These are phyloP conservation scores for Sugiyamaella mastotermitis DNA, from an alignment of 805 yeast genomes.

Conservation along the genomic window DNA sequence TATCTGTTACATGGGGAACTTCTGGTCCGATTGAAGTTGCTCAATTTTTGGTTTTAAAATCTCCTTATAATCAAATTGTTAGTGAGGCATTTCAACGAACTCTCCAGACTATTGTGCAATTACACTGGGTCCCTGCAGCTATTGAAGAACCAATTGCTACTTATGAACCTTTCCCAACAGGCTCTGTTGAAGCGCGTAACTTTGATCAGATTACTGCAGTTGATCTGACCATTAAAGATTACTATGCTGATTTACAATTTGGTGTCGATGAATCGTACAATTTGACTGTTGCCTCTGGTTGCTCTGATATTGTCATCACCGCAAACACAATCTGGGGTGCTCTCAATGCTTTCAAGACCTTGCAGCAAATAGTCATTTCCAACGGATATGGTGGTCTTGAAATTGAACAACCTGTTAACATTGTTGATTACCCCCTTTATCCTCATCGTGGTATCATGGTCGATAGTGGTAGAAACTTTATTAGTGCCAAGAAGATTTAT, in stretches of 20 bases:
- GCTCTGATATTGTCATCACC: slow-evolving; percentile 21
- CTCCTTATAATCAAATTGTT: slow-evolving; percentile 17
- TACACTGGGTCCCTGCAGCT: slow-evolving; percentile 33
- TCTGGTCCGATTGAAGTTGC: slow-evolving; percentile 12
- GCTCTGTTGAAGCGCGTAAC: neutral
- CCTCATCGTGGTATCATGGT: slow-evolving; percentile 37
- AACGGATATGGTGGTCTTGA: slow-evolving; percentile 16
- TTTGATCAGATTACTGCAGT: slow-evolving; percentile 6
- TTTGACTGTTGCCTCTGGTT: slow-evolving; percentile 19
- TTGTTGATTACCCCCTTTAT: slow-evolving; percentile 33
- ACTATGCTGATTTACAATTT: slow-evolving; percentile 29
- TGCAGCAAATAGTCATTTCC: slow-evolving; percentile 33
- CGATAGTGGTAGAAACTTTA: slow-evolving; percentile 37
- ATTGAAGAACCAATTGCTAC: slow-evolving; percentile 28
- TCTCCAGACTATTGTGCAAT: slow-evolving; percentile 18
- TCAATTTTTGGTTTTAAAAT: slow-evolving; percentile 8
- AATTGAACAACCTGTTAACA: slow-evolving; percentile 32
- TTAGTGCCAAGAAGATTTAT: slow-evolving; percentile 24
- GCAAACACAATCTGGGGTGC: slow-evolving; percentile 40
- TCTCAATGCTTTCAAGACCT: slow-evolving; percentile 35
- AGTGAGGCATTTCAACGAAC: slow-evolving; percentile 27
- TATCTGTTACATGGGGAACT: slow-evolving; percentile 15
- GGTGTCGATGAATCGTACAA: slow-evolving; percentile 37
- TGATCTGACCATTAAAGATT: slow-evolving; percentile 22
- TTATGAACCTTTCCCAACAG: slow-evolving; percentile 21